Evolutionary conservation across 148 eudicot genomes (phyloP).

Genomic region (Rhododendron molle): DNA sequence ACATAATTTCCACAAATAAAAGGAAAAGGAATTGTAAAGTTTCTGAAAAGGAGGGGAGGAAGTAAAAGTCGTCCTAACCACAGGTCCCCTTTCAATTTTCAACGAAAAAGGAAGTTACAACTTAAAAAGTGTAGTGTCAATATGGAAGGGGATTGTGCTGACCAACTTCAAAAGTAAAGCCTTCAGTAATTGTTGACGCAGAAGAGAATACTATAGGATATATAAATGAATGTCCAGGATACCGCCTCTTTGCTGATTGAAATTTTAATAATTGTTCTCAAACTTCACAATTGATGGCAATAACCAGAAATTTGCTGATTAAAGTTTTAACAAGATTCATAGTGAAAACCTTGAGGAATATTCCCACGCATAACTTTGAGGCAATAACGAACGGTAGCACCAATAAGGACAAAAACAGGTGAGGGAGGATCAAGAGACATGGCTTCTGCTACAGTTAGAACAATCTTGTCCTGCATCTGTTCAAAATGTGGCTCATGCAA

Average conservation of each 20-base stretch:
- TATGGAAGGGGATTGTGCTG: neutral
- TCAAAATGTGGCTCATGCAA: constrained; percentile 61
- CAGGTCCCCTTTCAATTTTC: neutral
- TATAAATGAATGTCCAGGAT: neutral
- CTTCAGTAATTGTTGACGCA: neutral
- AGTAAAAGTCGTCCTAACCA: neutral
- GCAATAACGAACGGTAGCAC: constrained; percentile 61
- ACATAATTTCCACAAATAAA: neutral
- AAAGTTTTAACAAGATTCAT: neutral
- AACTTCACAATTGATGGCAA: neutral
- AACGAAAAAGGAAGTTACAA: neutral
- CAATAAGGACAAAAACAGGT: constrained; percentile 84
- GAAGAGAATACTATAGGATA: neutral
- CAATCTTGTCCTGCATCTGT: constrained; percentile 60
- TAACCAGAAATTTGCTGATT: neutral
- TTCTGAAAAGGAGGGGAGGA: neutral
- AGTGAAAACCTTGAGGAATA: constrained; percentile 59
- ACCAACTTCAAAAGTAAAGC: neutral
- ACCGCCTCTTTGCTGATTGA: neutral
- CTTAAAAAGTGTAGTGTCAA: neutral
- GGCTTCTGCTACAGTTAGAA: constrained; percentile 91
- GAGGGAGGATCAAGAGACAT: constrained; percentile 91
- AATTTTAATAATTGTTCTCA: neutral
- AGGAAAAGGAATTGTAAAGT: neutral
- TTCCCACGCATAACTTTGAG: constrained; percentile 76